These are phyloP conservation scores for Phytophthora agathidicida DNA, from an alignment of 352 stramenopile genomes.

Conservation along the genomic window DNA sequence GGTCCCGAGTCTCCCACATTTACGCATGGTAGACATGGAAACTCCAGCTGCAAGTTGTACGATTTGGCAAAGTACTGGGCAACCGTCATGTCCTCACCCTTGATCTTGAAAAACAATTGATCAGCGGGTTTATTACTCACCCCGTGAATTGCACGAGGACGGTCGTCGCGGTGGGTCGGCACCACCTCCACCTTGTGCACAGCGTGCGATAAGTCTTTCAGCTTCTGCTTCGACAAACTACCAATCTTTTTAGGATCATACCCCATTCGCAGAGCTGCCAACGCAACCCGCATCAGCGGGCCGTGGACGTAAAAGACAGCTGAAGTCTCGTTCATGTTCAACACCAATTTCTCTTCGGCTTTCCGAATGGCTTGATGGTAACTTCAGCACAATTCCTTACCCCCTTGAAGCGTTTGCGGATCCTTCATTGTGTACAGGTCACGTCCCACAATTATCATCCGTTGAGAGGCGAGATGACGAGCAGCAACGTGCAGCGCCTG, in stretches of 20 bases:
- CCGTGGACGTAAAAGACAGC: slow-evolving; percentile 58
- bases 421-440: slow-evolving; percentile 68
- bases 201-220: slow-evolving; percentile 25
- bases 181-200: slow-evolving; percentile 50
- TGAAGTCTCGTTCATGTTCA: slow-evolving; percentile 66
- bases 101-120: slow-evolving; percentile 43
- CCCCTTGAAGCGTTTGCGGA: slow-evolving; percentile 45
- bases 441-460: slow-evolving; percentile 52
- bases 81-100: slow-evolving; percentile 47
- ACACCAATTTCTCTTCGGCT: slow-evolving; percentile 43
- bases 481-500: slow-evolving; percentile 60
- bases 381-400: slow-evolving; percentile 63
- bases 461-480: slow-evolving; percentile 45
- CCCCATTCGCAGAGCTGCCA: slow-evolving; percentile 32
- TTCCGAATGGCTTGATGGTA: slow-evolving; percentile 67
- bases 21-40: slow-evolving; percentile 58
- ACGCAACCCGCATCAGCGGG: slow-evolving; percentile 43
- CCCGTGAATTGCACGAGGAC: slow-evolving; percentile 47
- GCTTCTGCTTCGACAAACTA: slow-evolving; percentile 31
- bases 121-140: slow-evolving; percentile 45
- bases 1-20: slow-evolving; percentile 57
- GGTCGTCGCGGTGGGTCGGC: slow-evolving; percentile 53
- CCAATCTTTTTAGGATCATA: slow-evolving; percentile 23
- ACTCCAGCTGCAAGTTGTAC: slow-evolving; percentile 37
- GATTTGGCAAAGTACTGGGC: slow-evolving; percentile 48